These are phyloP conservation scores for Lichenothelia convexa DNA, from an alignment of 495 filamentous ascomycete species.

Conservation along the genomic window DNA sequence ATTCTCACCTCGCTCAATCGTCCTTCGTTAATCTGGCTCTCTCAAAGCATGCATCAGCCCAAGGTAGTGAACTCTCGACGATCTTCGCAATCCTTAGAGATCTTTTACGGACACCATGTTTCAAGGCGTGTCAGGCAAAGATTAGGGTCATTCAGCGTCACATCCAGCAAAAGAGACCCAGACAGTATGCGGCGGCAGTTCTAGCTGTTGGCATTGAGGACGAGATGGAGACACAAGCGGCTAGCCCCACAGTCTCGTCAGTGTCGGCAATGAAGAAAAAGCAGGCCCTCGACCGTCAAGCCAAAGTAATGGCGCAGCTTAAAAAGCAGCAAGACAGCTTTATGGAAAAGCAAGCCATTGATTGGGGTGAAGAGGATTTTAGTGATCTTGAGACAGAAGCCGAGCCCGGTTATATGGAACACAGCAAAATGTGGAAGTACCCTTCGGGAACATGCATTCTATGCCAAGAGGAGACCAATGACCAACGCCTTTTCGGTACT, in stretches of 20 bases:
- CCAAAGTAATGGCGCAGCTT: conserved; percentile 88
- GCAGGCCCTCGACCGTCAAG: conserved; percentile 73
- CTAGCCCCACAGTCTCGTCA: conserved; percentile 36
- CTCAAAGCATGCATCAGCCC: conserved; percentile 28
- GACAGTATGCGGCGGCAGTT: conserved; percentile 44
- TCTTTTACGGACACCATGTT: conserved; percentile 15
- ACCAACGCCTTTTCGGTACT: conserved; percentile 73
- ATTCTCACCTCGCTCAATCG: conserved; percentile 23
- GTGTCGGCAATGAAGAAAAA: conserved; percentile 75
- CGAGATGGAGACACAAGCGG: conserved; percentile 36
- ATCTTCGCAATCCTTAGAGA: conserved; percentile 18
- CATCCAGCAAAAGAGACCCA: conserved; percentile 65
- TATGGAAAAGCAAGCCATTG: conserved; percentile 66
- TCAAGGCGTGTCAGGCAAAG: conserved; percentile 48
- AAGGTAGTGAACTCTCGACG: conserved; percentile 6
- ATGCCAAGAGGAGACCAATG: conserved; percentile 90
- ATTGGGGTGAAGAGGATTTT: conserved; percentile 64
- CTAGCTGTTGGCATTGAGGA: conserved; percentile 33
- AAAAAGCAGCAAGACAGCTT: conserved; percentile 93
- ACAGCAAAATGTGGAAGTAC: conserved; percentile 71
- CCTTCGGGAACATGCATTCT: conserved; percentile 89
- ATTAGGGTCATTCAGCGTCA: conserved; percentile 69
- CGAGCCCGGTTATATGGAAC: conserved; percentile 32
- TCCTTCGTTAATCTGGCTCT: conserved; percentile 60
- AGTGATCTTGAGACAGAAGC: conserved; percentile 51